phyloP scores from a whole-genome alignment of 331 rosid species.

The Pyracantha coccinea region DNA sequence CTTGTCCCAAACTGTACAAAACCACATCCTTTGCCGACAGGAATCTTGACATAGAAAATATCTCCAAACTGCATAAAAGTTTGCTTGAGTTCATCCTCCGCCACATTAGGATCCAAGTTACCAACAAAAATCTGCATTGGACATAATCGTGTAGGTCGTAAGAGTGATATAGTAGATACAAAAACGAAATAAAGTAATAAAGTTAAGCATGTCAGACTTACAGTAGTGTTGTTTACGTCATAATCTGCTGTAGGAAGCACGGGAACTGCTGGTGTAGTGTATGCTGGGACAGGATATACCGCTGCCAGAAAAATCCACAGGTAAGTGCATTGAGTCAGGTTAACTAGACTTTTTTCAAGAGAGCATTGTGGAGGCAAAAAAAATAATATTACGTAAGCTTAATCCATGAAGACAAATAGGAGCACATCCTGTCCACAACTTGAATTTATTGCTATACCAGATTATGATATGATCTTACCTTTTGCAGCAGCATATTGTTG shows the following conservation, averaged over 20 bases:
- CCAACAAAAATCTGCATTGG: constrained; percentile 62
- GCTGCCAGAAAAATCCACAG: constrained; percentile 30
- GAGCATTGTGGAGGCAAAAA: not conserved
- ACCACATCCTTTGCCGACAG: constrained; percentile 67
- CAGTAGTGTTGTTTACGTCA: constrained; percentile 71
- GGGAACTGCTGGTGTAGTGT: constrained; percentile 38
- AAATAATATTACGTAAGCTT: not conserved
- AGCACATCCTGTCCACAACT: not conserved
- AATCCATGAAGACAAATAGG: too few relatives aligned
- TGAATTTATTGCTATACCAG: not conserved
- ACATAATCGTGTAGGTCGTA: not conserved
- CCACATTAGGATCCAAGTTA: constrained; percentile 61
- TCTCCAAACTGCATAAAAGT: constrained; percentile 69
- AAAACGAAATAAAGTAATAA: not conserved
- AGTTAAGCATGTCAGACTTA: constrained; percentile 20
- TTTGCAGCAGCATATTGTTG: constrained; percentile 47
- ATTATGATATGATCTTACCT: constrained; percentile 21
- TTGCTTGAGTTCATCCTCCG: constrained; percentile 79
- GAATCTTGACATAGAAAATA: constrained; percentile 52
- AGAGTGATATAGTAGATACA: constrained; percentile 8
- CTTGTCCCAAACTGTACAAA: constrained; percentile 71
- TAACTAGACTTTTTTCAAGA: not conserved
- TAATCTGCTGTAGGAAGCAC: constrained; percentile 46
- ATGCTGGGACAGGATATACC: constrained; percentile 45
- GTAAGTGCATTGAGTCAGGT: constrained; percentile 9